Base-by-base conservation (phyloP, 1,139 yeast genomes). In the Pichiaceae sp. region DNA sequence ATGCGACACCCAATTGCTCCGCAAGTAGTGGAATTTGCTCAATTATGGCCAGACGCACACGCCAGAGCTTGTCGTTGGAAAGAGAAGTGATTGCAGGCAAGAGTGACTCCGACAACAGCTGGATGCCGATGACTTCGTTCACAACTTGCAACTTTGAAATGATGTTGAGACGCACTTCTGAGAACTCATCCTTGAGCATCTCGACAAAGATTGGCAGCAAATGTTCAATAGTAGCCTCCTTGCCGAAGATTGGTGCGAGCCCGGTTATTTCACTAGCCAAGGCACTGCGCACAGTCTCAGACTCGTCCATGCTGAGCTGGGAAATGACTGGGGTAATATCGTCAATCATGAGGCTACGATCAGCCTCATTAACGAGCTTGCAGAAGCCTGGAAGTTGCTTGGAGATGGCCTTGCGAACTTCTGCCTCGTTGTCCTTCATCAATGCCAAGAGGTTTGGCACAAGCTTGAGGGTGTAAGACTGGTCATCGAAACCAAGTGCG, bases 31-130 rank as follows among this genome's bases (percentile, higher is more conserved):
- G 99, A 50, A 89, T 86, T 61, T 93, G 93, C 59, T 93, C 96
- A 54, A 93, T 93, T 45, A 93, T 91, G 14, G 98, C 98, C 57
- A 93, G 71, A 55, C 98, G 78, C 21, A 93, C 97, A 54, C 98
- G 77, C 99, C 99, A 93, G 56, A 89, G 93, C 52, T 81, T 81
- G 63, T 93, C 98, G 57, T 87, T 93, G 7, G 98, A 97, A 47
- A 93, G 72, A 51, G 91, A 96, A 18, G 95, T 81, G 45, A 93
- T 89, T 2, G 98, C 98, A 4, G 99, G 99, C 47, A 93, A 69
- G 45, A 93, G 70, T 35, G 87, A 81, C 51, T 89, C 89, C 29
- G 95, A 79, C 48, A 93, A 69, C 47, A 84, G 67, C 50, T 83
- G 89, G 49, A 91, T 86, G 25, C 98, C 98, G 52, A 91, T 85